phyloP scores from a whole-genome alignment of 257 asterid genomes.

The Nicotiana knightiana region DNA sequence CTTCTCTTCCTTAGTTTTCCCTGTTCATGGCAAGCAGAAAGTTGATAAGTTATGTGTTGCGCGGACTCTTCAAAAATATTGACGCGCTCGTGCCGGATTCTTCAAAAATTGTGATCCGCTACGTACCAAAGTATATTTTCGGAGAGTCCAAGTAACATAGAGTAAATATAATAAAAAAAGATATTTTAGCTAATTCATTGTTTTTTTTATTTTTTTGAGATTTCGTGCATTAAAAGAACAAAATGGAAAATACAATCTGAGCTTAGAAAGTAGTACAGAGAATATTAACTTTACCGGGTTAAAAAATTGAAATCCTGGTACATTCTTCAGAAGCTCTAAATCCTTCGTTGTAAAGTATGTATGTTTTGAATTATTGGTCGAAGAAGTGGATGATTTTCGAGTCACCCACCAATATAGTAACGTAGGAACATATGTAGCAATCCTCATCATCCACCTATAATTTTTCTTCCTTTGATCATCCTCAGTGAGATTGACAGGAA shows the following conservation, averaged over 20 bases:
- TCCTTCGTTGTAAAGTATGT: background rate
- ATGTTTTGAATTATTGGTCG: background rate
- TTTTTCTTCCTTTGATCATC: background rate
- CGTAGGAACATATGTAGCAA: background rate
- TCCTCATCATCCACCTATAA: background rate
- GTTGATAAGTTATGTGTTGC: too few species aligned
- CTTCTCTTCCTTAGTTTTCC: background rate
- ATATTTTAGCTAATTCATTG: too few species aligned
- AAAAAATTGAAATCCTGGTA: background rate
- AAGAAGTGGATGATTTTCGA: background rate
- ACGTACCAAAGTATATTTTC: too few species aligned
- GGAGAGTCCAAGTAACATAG: too few species aligned
- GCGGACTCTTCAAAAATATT: too few species aligned
- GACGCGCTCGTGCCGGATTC: too few species aligned
- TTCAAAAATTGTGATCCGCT: too few species aligned
- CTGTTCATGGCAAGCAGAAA: background rate
- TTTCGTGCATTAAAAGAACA: too few species aligned
- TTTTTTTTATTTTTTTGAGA: too few species aligned
- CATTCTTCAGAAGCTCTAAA: background rate
- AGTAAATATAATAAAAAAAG: too few species aligned
- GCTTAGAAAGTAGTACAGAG: too few species aligned
- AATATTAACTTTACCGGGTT: background rate
- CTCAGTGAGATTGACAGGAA: background rate
- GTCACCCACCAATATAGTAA: conserved; percentile 5
- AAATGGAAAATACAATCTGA: too few species aligned